Percentiles rank a stretch among this genome's conserved stretches.
These are phyloP conservation scores for Alternaria longipes DNA, from an alignment of 2,329 filamentous ascomycete genomes.

Conservation along the genomic window DNA sequence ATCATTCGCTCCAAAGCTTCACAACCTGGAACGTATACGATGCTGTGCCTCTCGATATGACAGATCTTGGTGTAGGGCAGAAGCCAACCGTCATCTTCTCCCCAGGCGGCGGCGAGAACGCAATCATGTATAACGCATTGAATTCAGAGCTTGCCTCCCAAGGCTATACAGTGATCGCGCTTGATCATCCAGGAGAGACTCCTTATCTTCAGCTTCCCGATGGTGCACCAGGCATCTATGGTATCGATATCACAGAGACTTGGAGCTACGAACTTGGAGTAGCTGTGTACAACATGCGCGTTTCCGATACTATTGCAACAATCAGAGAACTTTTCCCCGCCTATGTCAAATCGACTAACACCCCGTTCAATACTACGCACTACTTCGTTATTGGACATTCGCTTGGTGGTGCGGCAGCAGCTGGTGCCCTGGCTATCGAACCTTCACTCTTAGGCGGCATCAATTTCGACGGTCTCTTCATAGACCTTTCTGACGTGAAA, in stretches of 20 bases:
- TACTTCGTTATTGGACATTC: slow-evolving; percentile 20
- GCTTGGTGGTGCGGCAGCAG: slow-evolving; percentile 22
- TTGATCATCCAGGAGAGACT: slow-evolving; percentile 28
- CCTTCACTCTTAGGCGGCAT: slow-evolving; percentile 4
- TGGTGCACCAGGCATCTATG: slow-evolving; percentile 15
- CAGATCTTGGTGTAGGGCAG: not conserved
- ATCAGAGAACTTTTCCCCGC: slow-evolving; percentile 10
- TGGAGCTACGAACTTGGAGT: slow-evolving; percentile 1
- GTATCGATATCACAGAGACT: slow-evolving; percentile 3
- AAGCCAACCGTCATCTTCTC: slow-evolving; percentile 25
- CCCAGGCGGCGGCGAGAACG: slow-evolving; percentile 19
- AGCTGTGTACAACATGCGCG: slow-evolving; percentile 8
- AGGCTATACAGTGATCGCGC: slow-evolving; percentile 21
- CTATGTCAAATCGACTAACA: slow-evolving; percentile 4
- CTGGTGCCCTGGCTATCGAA: not conserved
- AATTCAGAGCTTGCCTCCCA: slow-evolving; percentile 20
- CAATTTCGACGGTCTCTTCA: slow-evolving; percentile 18
- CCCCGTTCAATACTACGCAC: slow-evolving; percentile 17
- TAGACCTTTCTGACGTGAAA: slow-evolving; percentile 25
- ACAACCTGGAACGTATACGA: slow-evolving; percentile 17
- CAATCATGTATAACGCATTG: slow-evolving; percentile 14
- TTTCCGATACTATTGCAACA: slow-evolving; percentile 4
- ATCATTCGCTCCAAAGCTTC: slow-evolving; percentile 9
- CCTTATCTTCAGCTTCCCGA: slow-evolving; percentile 19
- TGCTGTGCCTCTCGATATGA: slow-evolving; percentile 11